These are phyloP conservation scores for Alternaria postmessia DNA, from an alignment of 2,329 filamentous ascomycete species.

Conservation along the genomic window DNA sequence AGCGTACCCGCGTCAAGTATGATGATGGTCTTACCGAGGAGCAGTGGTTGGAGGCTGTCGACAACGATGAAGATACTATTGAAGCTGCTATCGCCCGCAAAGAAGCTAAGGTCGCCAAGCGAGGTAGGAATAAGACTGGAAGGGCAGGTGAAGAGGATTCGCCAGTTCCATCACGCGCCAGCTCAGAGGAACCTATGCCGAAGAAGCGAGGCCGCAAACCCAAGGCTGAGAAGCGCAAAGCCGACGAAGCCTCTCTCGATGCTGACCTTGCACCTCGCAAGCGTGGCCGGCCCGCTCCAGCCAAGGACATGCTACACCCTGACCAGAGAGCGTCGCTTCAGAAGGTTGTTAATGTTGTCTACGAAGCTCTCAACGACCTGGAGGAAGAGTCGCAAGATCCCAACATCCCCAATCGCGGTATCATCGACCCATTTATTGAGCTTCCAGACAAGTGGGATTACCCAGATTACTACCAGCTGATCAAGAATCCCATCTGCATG, in stretches of 20 bases:
- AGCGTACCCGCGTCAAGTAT: slow-evolving; percentile 92
- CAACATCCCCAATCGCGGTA: slow-evolving; percentile 72
- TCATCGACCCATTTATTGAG: slow-evolving; percentile 94
- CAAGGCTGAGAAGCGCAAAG: slow-evolving; percentile 84
- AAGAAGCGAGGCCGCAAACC: slow-evolving; percentile 87
- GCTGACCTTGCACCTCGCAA: slow-evolving; percentile 72
- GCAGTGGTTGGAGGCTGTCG: slow-evolving; percentile 98
- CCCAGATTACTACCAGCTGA: slow-evolving; percentile 94
- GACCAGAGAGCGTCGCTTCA: slow-evolving; percentile 81
- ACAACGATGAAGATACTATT: slow-evolving; percentile 93
- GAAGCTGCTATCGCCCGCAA: slow-evolving; percentile 93
- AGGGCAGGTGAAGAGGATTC: slow-evolving; percentile 67
- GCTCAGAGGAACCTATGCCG: slow-evolving; percentile 78
- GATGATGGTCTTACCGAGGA: slow-evolving; percentile 98
- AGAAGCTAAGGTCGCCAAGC: slow-evolving; percentile 81
- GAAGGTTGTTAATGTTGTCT: slow-evolving; percentile 77
- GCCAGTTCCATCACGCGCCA: slow-evolving; percentile 79
- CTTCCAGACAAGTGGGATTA: slow-evolving; percentile 89
- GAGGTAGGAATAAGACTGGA: slow-evolving; percentile 78
- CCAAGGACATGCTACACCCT: slow-evolving; percentile 72
- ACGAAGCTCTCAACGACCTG: slow-evolving; percentile 81
- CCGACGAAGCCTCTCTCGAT: slow-evolving; percentile 70
- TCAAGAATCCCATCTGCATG: slow-evolving; percentile 93
- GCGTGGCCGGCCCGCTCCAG: slow-evolving; percentile 68
- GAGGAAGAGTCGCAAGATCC: slow-evolving; percentile 76